These are phyloP conservation scores for Malania oleifera DNA, from an alignment of 164 flowering plant genomes.

Conservation along the genomic window DNA sequence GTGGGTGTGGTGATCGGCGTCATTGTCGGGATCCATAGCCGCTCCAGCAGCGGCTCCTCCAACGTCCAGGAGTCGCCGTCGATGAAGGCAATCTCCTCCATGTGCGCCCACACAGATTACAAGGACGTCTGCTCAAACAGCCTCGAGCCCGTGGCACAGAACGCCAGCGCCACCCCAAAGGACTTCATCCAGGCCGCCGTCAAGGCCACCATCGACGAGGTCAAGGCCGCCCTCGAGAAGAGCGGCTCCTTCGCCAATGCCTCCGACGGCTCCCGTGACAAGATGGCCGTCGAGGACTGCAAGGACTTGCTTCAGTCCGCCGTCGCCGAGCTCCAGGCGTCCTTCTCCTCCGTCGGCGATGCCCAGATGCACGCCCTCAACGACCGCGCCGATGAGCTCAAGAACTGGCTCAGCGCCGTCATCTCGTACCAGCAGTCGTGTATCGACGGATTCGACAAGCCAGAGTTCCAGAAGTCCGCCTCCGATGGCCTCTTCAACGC, in stretches of 20 bases:
- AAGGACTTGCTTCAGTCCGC: slow-evolving; percentile 39
- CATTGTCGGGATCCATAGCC: slow-evolving; percentile 12
- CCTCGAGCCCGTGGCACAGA: slow-evolving; percentile 25
- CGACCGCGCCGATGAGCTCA: slow-evolving; percentile 30
- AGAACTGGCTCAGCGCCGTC: slow-evolving; percentile 50
- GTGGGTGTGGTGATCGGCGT: slow-evolving; percentile 35
- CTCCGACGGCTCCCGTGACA: slow-evolving; percentile 9
- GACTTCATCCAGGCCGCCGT: slow-evolving; percentile 35
- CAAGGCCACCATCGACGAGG: slow-evolving; percentile 25
- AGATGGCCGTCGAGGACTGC: slow-evolving; percentile 43
- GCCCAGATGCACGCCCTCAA: slow-evolving; percentile 21
- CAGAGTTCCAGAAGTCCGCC: slow-evolving; percentile 27
- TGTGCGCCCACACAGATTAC: slow-evolving; percentile 42
- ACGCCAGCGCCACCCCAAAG: slow-evolving; percentile 27
- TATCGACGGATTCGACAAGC: slow-evolving; percentile 35
- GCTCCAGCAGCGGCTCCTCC: not conserved
- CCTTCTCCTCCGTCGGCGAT: slow-evolving; percentile 29
- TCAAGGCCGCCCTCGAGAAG: slow-evolving; percentile 15
- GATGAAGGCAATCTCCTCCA: slow-evolving; percentile 26
- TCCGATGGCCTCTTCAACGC: slow-evolving; percentile 27
- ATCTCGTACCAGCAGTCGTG: slow-evolving; percentile 49
- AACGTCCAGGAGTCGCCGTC: slow-evolving; percentile 9
- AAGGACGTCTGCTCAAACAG: slow-evolving; percentile 33
- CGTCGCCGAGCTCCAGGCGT: slow-evolving; percentile 32
- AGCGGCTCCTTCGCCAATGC: slow-evolving; percentile 12